Evolutionary conservation across 2,329 filamentous ascomycete genomes (phyloP).

Genomic region (Colletotrichum neosansevieriae): DNA sequence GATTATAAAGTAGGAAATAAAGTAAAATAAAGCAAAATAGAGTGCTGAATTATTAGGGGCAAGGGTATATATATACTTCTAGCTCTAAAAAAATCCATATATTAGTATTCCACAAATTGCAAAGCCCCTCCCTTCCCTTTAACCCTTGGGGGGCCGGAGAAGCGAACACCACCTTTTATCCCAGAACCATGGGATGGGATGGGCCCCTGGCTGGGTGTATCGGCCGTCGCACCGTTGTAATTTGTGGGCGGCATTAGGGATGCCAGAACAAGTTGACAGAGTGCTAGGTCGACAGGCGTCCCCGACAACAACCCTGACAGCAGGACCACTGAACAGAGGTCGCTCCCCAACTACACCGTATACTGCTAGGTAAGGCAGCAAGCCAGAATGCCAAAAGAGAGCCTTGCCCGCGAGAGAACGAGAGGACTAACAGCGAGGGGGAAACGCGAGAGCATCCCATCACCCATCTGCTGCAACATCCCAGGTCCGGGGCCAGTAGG

Average conservation of each 20-base stretch:
- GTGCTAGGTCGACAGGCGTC: no score
- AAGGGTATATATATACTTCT: no score
- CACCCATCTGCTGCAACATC: constrained; percentile 31
- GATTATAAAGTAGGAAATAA: no score
- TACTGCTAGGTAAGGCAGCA: neutral
- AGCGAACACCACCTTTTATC: constrained; percentile 9
- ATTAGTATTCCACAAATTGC: no score
- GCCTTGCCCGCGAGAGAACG: neutral
- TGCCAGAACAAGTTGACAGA: constrained; percentile 2
- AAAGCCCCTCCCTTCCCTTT: neutral
- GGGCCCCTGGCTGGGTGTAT: constrained; percentile 6
- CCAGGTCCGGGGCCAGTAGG: constrained; percentile 12
- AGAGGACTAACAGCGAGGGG: neutral
- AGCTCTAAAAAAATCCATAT: no score
- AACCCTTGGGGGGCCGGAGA: neutral
- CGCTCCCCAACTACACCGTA: neutral
- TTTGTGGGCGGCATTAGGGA: neutral
- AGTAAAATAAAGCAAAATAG: no score
- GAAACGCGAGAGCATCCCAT: neutral
- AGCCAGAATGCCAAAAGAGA: neutral
- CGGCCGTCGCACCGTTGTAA: constrained; percentile 7
- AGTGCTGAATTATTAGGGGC: no score
- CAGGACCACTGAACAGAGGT: neutral
- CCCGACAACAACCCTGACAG: no score
- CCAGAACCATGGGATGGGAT: constrained; percentile 9